Evolutionary conservation across 345 rosid genomes (phyloP).

Genomic region (Linum trigynum): DNA sequence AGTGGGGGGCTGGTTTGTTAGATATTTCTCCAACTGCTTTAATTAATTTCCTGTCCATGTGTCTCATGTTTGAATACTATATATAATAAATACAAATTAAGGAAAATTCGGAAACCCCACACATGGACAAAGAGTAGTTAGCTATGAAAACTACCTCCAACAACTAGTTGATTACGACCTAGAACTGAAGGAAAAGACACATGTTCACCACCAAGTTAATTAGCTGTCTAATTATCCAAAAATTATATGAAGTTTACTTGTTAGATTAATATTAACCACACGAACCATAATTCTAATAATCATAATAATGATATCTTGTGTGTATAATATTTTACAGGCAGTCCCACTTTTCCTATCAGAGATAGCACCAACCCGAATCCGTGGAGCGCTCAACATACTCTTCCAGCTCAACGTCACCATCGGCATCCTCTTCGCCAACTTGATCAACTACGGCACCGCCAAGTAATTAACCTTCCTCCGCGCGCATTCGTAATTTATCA

Average conservation of each 20-base stretch:
- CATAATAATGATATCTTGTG: no score
- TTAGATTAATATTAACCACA: no score
- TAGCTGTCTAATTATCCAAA: slow-evolving; percentile 31
- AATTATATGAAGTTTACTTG: no score
- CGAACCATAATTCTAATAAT: no score
- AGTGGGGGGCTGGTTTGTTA: background rate
- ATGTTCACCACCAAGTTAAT: slow-evolving; percentile 78
- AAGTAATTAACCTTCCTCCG: slow-evolving; percentile 37
- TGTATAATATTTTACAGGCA: slow-evolving; percentile 33
- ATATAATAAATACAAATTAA: no score
- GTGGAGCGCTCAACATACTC: slow-evolving; percentile 84
- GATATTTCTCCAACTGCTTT: background rate
- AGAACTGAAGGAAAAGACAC: slow-evolving; percentile 21
- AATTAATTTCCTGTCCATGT: background rate
- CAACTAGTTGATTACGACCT: slow-evolving; percentile 9
- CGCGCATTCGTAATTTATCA: slow-evolving; percentile 68
- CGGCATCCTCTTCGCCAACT: slow-evolving; percentile 84
- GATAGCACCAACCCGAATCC: slow-evolving; percentile 87
- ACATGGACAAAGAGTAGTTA: no score
- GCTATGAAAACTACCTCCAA: slow-evolving; percentile 13
- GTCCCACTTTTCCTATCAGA: slow-evolving; percentile 93
- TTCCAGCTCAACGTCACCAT: slow-evolving; percentile 93
- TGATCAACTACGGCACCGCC: slow-evolving; percentile 86
- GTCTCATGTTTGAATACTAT: no score
- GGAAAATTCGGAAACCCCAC: no score